Conservation (phyloP, 257 asterid species). For the Penstemon barbatus region DNA sequence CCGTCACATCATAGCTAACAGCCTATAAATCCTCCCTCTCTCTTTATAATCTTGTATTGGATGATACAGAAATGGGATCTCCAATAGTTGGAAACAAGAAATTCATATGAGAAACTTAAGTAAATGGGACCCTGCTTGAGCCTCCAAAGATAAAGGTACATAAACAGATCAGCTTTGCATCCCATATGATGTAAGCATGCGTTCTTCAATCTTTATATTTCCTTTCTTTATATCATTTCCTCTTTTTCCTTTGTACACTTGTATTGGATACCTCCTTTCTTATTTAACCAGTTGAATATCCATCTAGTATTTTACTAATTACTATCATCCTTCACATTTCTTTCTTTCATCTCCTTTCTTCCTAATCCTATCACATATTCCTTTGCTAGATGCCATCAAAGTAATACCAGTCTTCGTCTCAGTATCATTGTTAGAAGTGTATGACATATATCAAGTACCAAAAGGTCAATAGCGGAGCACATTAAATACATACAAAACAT, state of each 20-base stretch:
- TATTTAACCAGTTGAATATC: background rate
- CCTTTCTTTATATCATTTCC: background rate
- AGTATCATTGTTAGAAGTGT: background rate
- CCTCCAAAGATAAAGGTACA: too few species aligned
- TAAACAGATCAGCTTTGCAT: too few species aligned
- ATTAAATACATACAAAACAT: constrained; percentile 9
- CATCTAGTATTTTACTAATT: background rate
- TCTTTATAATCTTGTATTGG: background rate
- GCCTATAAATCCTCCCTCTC: too few species aligned
- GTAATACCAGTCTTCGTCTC: background rate
- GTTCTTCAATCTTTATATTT: too few species aligned
- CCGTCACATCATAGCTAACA: too few species aligned
- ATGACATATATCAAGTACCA: background rate
- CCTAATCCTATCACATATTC: background rate
- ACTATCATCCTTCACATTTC: background rate
- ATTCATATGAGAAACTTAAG: too few species aligned
- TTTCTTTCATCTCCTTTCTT: constrained; percentile 10
- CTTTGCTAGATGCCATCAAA: background rate
- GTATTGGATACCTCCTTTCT: background rate
- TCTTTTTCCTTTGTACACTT: background rate
- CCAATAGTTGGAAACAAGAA: background rate
- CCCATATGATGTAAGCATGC: background rate
- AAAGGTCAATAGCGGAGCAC: background rate
- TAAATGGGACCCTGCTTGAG: too few species aligned
- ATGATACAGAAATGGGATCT: background rate